Conservation (phyloP, 768 basidiomycete genomes). For the Tylopilus vinaceipallidus region DNA sequence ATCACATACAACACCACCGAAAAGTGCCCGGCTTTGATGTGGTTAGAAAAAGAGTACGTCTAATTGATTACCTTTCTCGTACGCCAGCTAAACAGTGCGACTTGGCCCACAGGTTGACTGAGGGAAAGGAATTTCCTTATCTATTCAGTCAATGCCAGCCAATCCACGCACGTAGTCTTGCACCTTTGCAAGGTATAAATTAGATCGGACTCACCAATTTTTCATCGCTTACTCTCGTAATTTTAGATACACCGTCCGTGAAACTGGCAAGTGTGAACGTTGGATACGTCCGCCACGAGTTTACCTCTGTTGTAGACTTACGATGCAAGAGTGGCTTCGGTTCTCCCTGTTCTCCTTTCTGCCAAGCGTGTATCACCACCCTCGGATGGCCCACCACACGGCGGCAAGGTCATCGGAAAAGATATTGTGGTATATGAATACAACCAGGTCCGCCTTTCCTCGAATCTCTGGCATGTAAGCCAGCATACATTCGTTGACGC, state of each 20-base stretch:
- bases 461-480: not conserved
- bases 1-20: conserved; percentile 75
- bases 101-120: conserved; percentile 60
- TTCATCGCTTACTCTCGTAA: not conserved
- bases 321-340: conserved; percentile 69
- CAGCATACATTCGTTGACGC: not conserved
- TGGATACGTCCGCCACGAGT: not conserved
- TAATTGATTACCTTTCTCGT: not conserved
- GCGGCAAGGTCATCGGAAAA: conserved; percentile 69
- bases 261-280: conserved; percentile 62
- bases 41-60: conserved; percentile 74
- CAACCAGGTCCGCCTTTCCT: conserved; percentile 59
- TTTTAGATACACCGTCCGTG: conserved; percentile 76
- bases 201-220: not conserved
- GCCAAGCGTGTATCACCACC: conserved; percentile 80
- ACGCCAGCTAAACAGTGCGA: not conserved
- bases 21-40: conserved; percentile 77
- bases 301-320: conserved; percentile 57
- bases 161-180: conserved; percentile 79
- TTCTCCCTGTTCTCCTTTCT: conserved; percentile 85
- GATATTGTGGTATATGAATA: conserved; percentile 76
- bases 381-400: conserved; percentile 64
- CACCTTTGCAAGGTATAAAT: conserved; percentile 85
- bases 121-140: conserved; percentile 81
- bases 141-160: conserved; percentile 94